Conservation (phyloP, 75 land plant genomes). For the Pseudotsuga menziesii region DNA sequence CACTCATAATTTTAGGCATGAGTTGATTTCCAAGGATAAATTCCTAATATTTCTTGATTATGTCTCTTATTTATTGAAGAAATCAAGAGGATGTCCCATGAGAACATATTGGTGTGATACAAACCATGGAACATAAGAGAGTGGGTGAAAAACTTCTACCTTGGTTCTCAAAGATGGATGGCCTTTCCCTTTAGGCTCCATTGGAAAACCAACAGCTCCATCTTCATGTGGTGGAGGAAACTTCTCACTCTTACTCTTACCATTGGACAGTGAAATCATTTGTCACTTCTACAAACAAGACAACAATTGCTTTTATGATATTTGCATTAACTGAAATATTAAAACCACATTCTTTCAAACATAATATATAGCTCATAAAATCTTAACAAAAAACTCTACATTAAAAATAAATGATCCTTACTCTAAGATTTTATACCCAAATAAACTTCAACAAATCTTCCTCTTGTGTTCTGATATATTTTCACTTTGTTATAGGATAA, state of each 20-base stretch:
- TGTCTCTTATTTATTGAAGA: slow-evolving; percentile 41
- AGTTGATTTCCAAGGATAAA: too few relatives aligned
- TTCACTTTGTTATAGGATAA: too few relatives aligned
- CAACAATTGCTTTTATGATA: too few relatives aligned
- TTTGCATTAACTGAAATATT: too few relatives aligned
- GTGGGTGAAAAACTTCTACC: neutral
- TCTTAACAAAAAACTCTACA: too few relatives aligned
- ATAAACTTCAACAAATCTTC: too few relatives aligned
- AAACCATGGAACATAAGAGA: slow-evolving; percentile 30
- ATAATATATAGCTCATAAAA: too few relatives aligned
- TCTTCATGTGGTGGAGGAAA: slow-evolving; percentile 90
- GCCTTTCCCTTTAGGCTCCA: slow-evolving; percentile 49
- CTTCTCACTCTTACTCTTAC: slow-evolving; percentile 90
- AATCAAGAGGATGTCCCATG: slow-evolving; percentile 28
- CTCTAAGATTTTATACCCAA: too few relatives aligned
- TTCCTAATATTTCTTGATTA: neutral
- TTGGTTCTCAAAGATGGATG: slow-evolving; percentile 14
- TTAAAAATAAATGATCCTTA: too few relatives aligned
- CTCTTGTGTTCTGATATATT: too few relatives aligned
- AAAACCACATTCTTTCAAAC: too few relatives aligned
- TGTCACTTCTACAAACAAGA: slow-evolving; percentile 52
- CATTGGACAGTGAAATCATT: slow-evolving; percentile 64
- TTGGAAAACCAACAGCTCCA: slow-evolving; percentile 68
- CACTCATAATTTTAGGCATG: too few relatives aligned
- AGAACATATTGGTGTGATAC: slow-evolving; percentile 55